phyloP scores from a whole-genome alignment of 768 basidiomycete species.

The Neoboletus subvelutipes region DNA sequence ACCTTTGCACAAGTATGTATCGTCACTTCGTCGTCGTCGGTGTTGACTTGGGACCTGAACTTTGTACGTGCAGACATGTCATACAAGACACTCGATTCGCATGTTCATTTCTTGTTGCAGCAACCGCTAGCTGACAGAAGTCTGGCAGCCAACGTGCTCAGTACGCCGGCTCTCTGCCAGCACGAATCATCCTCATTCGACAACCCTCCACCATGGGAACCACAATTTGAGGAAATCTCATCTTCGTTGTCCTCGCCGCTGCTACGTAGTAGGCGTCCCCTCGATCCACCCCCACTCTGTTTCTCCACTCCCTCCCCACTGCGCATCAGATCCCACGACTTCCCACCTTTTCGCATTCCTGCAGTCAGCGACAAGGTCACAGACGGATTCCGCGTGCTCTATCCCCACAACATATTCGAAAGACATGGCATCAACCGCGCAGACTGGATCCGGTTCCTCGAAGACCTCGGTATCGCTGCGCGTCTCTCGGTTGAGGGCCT shows the following conservation, averaged over 20 bases:
- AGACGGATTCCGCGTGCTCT: slow-evolving; percentile 28
- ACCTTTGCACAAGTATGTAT: not conserved
- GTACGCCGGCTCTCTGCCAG: not conserved
- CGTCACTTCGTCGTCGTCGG: not conserved
- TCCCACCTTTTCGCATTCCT: slow-evolving; percentile 29
- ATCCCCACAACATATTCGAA: slow-evolving; percentile 27
- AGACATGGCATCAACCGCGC: slow-evolving; percentile 26
- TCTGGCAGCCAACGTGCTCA: not conserved
- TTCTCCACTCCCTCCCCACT: slow-evolving; percentile 30
- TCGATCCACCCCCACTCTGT: slow-evolving; percentile 32
- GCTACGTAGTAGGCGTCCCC: slow-evolving; percentile 18
- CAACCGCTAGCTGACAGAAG: not conserved
- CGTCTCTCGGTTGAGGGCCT: slow-evolving; percentile 24
- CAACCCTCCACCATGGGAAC: slow-evolving; percentile 30
- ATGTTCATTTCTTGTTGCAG: not conserved
- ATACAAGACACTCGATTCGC: not conserved
- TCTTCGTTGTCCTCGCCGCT: not conserved
- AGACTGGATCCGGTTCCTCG: slow-evolving; percentile 33
- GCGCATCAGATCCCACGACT: slow-evolving; percentile 26
- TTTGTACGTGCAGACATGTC: slow-evolving; percentile 9
- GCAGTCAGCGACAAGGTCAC: slow-evolving; percentile 21
- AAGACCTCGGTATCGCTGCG: slow-evolving; percentile 29
- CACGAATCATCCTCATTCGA: not conserved
- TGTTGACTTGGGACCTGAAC: not conserved
- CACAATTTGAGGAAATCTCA: slow-evolving; percentile 26